A percentile compares a stretch with the other conserved stretches of the same genome.
Conservation (phyloP, 2,329 filamentous ascomycete genomes). For the Teratosphaeria pseudoeucalypti region DNA sequence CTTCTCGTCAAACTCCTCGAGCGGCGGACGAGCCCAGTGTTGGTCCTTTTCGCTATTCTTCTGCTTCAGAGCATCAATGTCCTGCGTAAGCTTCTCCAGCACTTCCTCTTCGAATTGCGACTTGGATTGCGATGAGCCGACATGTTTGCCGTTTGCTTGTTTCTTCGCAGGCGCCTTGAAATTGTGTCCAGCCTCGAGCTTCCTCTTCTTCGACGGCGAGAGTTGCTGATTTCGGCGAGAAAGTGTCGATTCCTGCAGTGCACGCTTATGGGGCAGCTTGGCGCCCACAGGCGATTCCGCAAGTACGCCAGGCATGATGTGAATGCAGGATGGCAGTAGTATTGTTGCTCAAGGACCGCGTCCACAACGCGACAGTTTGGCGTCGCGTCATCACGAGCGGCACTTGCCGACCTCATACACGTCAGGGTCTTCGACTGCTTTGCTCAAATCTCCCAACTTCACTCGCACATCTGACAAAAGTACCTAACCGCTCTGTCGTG, state of each 20-base stretch:
- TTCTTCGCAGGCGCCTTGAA: slow-evolving; percentile 47
- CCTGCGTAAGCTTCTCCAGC: slow-evolving; percentile 89
- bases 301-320: slow-evolving; percentile 24
- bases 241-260: slow-evolving; percentile 36
- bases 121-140: slow-evolving; percentile 69
- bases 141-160: slow-evolving; percentile 41
- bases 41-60: slow-evolving; percentile 90
- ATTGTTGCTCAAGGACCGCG: neutral
- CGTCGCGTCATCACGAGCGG: neutral
- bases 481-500: too few relatives aligned
- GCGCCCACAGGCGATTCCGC: slow-evolving; percentile 14
- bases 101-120: slow-evolving; percentile 90
- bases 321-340: neutral
- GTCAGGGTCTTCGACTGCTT: neutral
- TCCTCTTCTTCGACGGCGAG: slow-evolving; percentile 67
- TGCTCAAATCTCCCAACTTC: neutral
- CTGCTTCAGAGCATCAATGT: slow-evolving; percentile 74
- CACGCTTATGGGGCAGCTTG: slow-evolving; percentile 34
- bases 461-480: neutral
- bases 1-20: slow-evolving; percentile 52
- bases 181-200: slow-evolving; percentile 59
- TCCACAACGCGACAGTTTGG: neutral
- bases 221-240: slow-evolving; percentile 36
- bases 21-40: slow-evolving; percentile 64
- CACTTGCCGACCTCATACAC: neutral